Percentiles rank a stretch among this genome's conserved stretches.
phyloP scores from a whole-genome alignment of 371 early-diverging fungal genomes.

The Mortierella sp. region DNA sequence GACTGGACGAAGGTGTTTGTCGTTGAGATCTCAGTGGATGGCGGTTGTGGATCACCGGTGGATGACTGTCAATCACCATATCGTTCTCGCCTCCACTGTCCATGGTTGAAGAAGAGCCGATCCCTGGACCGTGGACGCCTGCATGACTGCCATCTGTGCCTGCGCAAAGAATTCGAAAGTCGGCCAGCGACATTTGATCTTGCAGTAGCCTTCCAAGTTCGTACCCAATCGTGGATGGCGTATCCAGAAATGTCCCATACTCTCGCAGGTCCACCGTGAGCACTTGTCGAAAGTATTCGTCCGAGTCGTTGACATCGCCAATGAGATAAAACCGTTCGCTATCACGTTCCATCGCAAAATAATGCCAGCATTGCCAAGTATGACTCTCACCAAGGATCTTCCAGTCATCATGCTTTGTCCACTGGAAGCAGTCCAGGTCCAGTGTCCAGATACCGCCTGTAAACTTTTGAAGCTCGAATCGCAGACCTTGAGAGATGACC shows the following conservation, averaged over 20 bases:
- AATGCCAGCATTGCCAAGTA: conserved; percentile 80
- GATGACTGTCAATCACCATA: conserved; percentile 46
- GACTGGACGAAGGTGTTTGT: conserved; percentile 34
- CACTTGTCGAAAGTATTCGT: conserved; percentile 68
- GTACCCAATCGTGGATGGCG: conserved; percentile 61
- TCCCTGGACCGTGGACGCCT: conserved; percentile 11
- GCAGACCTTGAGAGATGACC: conserved; percentile 63
- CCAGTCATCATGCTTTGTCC: conserved; percentile 69
- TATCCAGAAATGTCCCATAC: conserved; percentile 66
- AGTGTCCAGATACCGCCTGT: conserved; percentile 72
- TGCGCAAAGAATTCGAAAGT: conserved; percentile 65
- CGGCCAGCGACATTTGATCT: conserved; percentile 57
- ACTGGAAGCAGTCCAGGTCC: conserved; percentile 69
- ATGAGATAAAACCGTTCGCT: conserved; percentile 65
- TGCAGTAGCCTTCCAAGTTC: conserved; percentile 65
- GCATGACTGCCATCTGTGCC: conserved; percentile 47
- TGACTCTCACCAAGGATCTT: conserved; percentile 58
- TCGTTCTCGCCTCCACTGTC: conserved; percentile 41
- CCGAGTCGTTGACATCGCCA: conserved; percentile 68
- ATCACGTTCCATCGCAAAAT: conserved; percentile 71
- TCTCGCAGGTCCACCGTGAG: conserved; percentile 69
- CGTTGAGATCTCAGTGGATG: conserved; percentile 22
- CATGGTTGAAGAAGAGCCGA: conserved; percentile 18
- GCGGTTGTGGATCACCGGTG: conserved; percentile 15
- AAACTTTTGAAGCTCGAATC: conserved; percentile 53